phyloP scores from a whole-genome alignment of 768 basidiomycete species.

The Termitomyces sp. region DNA sequence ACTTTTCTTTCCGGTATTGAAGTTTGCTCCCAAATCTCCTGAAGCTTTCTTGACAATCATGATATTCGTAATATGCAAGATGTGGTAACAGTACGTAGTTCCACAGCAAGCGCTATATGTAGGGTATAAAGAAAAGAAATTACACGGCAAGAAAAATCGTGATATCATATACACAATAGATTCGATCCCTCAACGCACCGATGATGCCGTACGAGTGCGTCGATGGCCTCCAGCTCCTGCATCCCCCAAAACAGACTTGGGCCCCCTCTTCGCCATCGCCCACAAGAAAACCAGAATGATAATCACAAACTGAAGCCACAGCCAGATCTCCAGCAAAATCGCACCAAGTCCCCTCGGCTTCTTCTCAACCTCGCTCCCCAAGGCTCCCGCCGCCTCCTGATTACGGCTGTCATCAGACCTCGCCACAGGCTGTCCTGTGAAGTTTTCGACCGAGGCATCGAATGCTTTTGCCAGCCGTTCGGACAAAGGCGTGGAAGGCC shows the following conservation, averaged over 20 bases:
- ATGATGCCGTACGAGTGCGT: conserved; percentile 16
- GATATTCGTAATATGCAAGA: background rate
- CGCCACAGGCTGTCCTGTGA: conserved; percentile 15
- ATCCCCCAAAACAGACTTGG: conserved; percentile 60
- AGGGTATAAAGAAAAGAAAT: conserved; percentile 4
- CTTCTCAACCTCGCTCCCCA: conserved; percentile 13
- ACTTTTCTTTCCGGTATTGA: background rate
- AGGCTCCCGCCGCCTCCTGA: conserved; percentile 3
- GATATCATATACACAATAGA: background rate
- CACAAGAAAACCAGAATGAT: conserved; percentile 76
- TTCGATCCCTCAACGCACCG: background rate
- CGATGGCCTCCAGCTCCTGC: conserved; percentile 21
- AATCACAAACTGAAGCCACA: conserved; percentile 79
- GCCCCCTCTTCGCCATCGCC: conserved; percentile 77
- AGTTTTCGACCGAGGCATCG: conserved; percentile 42
- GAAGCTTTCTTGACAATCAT: background rate
- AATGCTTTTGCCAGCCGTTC: conserved; percentile 39
- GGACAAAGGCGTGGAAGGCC: conserved; percentile 26
- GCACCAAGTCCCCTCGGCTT: conserved; percentile 24
- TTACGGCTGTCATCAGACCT: background rate
- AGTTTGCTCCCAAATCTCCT: background rate
- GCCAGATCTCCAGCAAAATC: conserved; percentile 71
- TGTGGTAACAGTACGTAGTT: background rate
- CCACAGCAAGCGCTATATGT: background rate
- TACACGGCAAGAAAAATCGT: background rate